Evolutionary conservation across 2,329 filamentous ascomycete genomes (phyloP).

Genomic region (Pezicula carpinea): DNA sequence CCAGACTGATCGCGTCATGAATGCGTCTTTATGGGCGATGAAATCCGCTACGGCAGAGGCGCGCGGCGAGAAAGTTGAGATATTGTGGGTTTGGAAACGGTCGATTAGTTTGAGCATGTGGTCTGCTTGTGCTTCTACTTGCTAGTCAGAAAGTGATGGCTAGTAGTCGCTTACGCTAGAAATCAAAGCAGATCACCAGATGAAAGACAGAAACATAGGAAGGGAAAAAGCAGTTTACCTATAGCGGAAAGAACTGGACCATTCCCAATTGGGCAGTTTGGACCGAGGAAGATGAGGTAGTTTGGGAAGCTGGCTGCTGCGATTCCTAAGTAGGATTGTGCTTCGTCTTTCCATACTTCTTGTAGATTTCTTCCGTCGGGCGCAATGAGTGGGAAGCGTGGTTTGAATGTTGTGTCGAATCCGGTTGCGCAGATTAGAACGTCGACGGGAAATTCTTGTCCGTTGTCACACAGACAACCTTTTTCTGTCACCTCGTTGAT

Average conservation of each 20-base stretch:
- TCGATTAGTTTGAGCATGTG: constrained; percentile 46
- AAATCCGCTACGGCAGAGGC: constrained; percentile 45
- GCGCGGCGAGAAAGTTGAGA: constrained; percentile 39
- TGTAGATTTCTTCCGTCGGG: constrained; percentile 10
- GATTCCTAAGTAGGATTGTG: constrained; percentile 17
- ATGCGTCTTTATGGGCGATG: constrained; percentile 38
- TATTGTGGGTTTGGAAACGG: constrained; percentile 43
- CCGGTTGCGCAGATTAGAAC: constrained; percentile 27
- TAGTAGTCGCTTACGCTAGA: too few relatives aligned
- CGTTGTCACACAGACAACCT: constrained; percentile 26
- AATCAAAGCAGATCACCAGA: too few relatives aligned
- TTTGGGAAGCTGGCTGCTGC: constrained; percentile 15
- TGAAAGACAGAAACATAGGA: not conserved
- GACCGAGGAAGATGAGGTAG: constrained; percentile 31
- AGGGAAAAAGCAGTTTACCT: not conserved
- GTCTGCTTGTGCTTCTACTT: constrained; percentile 38
- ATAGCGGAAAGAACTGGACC: constrained; percentile 38
- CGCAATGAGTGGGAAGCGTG: constrained; percentile 21
- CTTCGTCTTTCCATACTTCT: constrained; percentile 15
- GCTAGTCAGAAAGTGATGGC: not conserved
- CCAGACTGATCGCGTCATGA: constrained; percentile 42
- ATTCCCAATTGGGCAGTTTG: constrained; percentile 37
- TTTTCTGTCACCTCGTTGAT: constrained; percentile 23
- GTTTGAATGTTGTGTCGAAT: constrained; percentile 23
- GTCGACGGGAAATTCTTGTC: constrained; percentile 21